Evolutionary conservation across 352 stramenopile genomes (phyloP), one percentile per base, ranked within the genome.

Genomic region (Phytophthora fragariae): DNA sequence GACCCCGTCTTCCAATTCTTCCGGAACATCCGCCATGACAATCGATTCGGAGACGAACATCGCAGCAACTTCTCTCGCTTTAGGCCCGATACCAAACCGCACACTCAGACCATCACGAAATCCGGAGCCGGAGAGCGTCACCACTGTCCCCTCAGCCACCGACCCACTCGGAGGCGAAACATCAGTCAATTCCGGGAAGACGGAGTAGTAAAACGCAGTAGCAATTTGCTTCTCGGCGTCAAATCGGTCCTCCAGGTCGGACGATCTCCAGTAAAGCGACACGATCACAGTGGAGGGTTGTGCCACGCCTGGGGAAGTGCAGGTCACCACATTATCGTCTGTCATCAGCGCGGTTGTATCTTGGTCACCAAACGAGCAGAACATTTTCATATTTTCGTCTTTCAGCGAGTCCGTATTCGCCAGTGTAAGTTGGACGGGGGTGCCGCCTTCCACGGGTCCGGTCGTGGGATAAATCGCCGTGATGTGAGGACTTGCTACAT

Each of bases 291-390:
- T 56, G 4, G 46, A 53, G 15, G 60, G 41, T 12, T 69, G 24
- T 6, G 46, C 47, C 4, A 66, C 54, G 2, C 21, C 27, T 15
- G 76, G 78, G 41, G 65, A 72, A 11, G 71, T 44, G 19, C 81
- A 88, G 10, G 2, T 66, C 31, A 68, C 35, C 35, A 21, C 57
- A 29, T 69, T 57, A 15, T 68, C 33, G 14, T 64, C 65, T 1
- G 74, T 19, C 5, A 75, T n/a, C 0, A 83, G 5, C 7, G 68
- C 79, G 31, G 10, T 35, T n/a, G 62, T 64, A 55, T 85, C 55
- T 37, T 67, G 59, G 4, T 62, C 66, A 3, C 76, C 78, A 73
- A 90, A 90, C 1, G 61, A 73, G 21, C 82, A 90, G 55, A 77
- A 83, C 7, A 80, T 33, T 12, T 10, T 9, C 8, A 52, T 58